Percentiles rank a stretch among this genome's conserved stretches.
Conservation (phyloP, 257 asterid genomes). For the Lantana camara region DNA sequence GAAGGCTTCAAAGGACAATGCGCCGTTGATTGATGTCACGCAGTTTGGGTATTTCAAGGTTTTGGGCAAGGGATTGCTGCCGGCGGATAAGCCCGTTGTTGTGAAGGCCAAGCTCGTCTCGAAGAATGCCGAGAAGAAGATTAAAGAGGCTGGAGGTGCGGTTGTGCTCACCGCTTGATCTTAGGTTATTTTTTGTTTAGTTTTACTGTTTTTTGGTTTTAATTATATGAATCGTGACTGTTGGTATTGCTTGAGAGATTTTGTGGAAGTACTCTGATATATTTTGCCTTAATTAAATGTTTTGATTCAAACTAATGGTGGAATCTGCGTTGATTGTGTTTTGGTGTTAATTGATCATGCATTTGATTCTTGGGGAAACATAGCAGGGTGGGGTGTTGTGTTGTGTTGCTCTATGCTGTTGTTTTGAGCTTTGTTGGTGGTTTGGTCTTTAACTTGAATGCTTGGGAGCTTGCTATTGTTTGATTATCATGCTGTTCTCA, state of each 20-base stretch:
- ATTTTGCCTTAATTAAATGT: constrained; percentile 13
- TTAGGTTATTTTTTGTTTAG: constrained; percentile 28
- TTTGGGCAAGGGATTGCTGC: constrained; percentile 58
- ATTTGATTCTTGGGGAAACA: no score
- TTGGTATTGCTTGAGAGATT: constrained; percentile 18
- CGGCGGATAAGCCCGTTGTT: constrained; percentile 45
- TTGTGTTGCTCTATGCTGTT: no score
- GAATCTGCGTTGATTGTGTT: background rate
- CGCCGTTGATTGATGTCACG: constrained; percentile 58
- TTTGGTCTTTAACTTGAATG: no score
- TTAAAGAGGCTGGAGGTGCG: constrained; percentile 69
- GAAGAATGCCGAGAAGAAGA: constrained; percentile 67
- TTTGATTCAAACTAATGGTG: background rate
- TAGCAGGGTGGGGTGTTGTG: no score
- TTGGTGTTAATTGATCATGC: no score
- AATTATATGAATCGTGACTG: constrained; percentile 14
- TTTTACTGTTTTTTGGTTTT: constrained; percentile 8
- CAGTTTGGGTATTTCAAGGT: constrained; percentile 75
- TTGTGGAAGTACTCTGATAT: constrained; percentile 13
- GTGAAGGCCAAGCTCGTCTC: constrained; percentile 64
- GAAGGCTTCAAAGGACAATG: constrained; percentile 48
- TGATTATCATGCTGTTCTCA: no score
- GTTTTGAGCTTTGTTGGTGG: no score
- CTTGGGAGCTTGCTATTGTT: no score
- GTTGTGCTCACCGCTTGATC: constrained; percentile 63